Evolutionary conservation across 2,329 filamentous ascomycete genomes (phyloP).

Genomic region (Calonectria hawksworthii): DNA sequence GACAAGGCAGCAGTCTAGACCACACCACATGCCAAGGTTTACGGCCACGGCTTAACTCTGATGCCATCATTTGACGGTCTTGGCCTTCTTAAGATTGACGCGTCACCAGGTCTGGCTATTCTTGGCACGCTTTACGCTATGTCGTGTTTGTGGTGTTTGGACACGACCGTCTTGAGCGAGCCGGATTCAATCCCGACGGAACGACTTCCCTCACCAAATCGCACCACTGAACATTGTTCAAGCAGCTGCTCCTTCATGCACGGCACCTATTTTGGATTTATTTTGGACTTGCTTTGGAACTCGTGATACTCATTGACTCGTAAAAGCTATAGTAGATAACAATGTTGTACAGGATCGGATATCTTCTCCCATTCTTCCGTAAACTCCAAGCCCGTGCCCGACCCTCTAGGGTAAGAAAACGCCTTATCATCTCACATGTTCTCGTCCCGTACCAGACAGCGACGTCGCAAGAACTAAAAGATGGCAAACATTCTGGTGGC

Average conservation of each 20-base stretch:
- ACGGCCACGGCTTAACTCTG: constrained; percentile 9
- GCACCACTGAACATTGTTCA: not conserved
- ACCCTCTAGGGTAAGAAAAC: constrained; percentile 33
- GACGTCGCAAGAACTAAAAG: constrained; percentile 35
- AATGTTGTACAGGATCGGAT: constrained; percentile 35
- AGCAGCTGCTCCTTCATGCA: not conserved
- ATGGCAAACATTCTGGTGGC: constrained; percentile 22
- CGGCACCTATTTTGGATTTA: constrained; percentile 24
- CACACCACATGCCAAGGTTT: constrained; percentile 14
- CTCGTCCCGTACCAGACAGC: constrained; percentile 47
- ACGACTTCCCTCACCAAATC: not conserved
- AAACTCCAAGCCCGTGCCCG: constrained; percentile 7
- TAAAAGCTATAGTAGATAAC: constrained; percentile 35
- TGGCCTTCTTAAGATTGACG: constrained; percentile 15
- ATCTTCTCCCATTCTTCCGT: constrained; percentile 32
- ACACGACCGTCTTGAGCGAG: not conserved
- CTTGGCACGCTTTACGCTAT: constrained; percentile 7
- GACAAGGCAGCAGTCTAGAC: constrained; percentile 14
- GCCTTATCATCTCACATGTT: constrained; percentile 27
- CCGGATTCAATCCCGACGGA: not conserved
- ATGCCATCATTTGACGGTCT: constrained; percentile 20
- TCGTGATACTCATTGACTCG: constrained; percentile 40
- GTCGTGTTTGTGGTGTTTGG: not conserved
- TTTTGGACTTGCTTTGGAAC: constrained; percentile 7
- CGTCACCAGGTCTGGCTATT: not conserved